Base-by-base conservation (phyloP, 257 asterid genomes). In the Lantana camara region DNA sequence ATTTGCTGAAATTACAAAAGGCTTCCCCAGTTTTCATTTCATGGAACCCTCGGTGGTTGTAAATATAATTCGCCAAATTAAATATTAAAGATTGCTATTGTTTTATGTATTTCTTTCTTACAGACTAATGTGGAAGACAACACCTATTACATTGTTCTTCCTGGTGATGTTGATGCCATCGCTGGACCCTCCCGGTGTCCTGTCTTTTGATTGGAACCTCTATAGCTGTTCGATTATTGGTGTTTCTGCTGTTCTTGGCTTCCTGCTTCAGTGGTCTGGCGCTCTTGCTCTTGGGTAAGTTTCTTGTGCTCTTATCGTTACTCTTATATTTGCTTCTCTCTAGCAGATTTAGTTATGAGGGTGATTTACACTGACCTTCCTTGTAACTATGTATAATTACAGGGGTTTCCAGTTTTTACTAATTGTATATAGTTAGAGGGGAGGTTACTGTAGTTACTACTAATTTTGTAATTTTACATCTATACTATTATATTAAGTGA, bases 111-210 rank as follows among this genome's bases (percentile, higher is more conserved):
- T 55, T 27, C n/a, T 47, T 68, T 46, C 20, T 62, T 45, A 61
- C 87, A 93, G 99, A 89, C 73, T 93, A 63, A 93, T 93, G 99
- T 93, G 99, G 99, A 93, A 93, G 71, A 93, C 99, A 2, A 93
- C 99, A 1, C 97, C 97, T 9, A 73, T 90, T 75, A 93, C 99
- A 3, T 68, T 93, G 83, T 85, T 93, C 86, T 90, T 93, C 80
- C 75, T 93, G 73, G 80, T 93, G 72, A 76, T 74, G 85, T 63
- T 93, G 82, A 93, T 93, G 97, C 96, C 96, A n/a, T 84, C 73
- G 7, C 88, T 93, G 27, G 99, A 93, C 75, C 99, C 99, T n/a
- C 99, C 97, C 0, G 97, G 99, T 4, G 84, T 80, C 49, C 81
- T 87, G 40, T 82, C 96, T 29, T 93, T 90, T 54, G 32, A 79